phyloP scores from a whole-genome alignment of 2,329 filamentous ascomycete species.

The Emydomyces testavorans region DNA sequence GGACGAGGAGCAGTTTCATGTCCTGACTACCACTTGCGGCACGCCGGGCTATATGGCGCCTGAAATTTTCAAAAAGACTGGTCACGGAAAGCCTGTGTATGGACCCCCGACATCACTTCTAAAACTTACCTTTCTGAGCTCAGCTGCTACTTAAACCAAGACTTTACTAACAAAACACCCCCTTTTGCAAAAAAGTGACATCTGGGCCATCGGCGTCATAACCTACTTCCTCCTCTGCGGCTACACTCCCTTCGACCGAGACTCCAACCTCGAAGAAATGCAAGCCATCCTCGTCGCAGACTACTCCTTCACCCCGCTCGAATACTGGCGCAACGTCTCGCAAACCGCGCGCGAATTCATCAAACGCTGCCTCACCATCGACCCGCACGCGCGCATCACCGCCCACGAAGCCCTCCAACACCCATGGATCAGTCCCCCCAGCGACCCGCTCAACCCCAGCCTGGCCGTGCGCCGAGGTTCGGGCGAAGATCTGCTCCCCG shows the following conservation, averaged over 20 bases:
- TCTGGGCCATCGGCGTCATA: constrained; percentile 97
- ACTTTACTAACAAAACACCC: constrained; percentile 5
- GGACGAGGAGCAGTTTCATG: constrained; percentile 98
- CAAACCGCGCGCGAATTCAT: constrained; percentile 83
- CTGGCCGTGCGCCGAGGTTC: constrained; percentile 26
- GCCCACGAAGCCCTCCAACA: constrained; percentile 64
- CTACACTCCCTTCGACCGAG: constrained; percentile 95
- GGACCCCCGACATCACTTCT: too few species aligned
- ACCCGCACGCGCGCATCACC: constrained; percentile 77
- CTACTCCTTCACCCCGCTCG: constrained; percentile 85
- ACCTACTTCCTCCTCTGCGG: constrained; percentile 97
- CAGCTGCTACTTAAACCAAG: too few species aligned
- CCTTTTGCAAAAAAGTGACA: constrained; percentile 49
- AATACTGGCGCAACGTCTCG: constrained; percentile 95
- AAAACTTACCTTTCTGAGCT: background rate
- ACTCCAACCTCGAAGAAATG: constrained; percentile 98
- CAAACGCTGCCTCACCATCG: constrained; percentile 78
- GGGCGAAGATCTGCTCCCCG: constrained; percentile 49
- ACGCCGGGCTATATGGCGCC: constrained; percentile 99
- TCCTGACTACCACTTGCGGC: constrained; percentile 92
- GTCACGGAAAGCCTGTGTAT: constrained; percentile 90
- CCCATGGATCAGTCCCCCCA: constrained; percentile 51
- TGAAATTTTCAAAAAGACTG: constrained; percentile 97
- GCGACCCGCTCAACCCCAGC: constrained; percentile 32
- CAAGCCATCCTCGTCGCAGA: constrained; percentile 94